Conservation (phyloP, 345 rosid genomes). For the Corymbia maculata region DNA sequence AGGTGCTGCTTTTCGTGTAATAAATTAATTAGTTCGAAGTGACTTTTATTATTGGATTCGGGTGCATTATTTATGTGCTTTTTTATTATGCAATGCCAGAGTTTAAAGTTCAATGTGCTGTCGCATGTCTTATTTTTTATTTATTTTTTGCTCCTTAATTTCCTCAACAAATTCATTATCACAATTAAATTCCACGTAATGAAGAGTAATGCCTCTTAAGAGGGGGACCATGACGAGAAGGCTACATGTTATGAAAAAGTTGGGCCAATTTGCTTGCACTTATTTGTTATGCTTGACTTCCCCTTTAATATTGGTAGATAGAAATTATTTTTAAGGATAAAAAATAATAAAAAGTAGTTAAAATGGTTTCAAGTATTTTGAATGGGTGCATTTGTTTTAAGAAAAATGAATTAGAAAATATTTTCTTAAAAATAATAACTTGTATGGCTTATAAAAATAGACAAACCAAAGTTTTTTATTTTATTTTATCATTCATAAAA, state of each 20-base stretch:
- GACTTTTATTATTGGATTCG: background rate
- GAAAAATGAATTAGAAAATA: background rate
- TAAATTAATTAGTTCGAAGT: background rate
- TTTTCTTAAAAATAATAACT: background rate
- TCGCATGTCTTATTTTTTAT: background rate
- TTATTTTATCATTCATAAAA: background rate
- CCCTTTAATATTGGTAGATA: no score
- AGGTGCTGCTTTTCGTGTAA: background rate
- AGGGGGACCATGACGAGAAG: background rate
- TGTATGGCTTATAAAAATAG: background rate
- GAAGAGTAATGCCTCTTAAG: background rate
- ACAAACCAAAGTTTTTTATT: accelerated
- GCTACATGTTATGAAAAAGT: background rate
- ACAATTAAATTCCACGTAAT: background rate
- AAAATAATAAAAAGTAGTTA: background rate
- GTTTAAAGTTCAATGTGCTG: background rate
- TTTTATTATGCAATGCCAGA: background rate
- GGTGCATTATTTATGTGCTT: background rate
- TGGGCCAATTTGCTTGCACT: background rate
- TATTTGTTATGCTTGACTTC: background rate
- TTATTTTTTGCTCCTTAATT: background rate
- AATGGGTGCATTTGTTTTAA: background rate
- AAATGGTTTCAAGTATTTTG: background rate
- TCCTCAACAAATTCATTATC: background rate
- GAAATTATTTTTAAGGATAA: no score